phyloP scores from a whole-genome alignment of 345 rosid species.

The Tarenaya hassleriana region DNA sequence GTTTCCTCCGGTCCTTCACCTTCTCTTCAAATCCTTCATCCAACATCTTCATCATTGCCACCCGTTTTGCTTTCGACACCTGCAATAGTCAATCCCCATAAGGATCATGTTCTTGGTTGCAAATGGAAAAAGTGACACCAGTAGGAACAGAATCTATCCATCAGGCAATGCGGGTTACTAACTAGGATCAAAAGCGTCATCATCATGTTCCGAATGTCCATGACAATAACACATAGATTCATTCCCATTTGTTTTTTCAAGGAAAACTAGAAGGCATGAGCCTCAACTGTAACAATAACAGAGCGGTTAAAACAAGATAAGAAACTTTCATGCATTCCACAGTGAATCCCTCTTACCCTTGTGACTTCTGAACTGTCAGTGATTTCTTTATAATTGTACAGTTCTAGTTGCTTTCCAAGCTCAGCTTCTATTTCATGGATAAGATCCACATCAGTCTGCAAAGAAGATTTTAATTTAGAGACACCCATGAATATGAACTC shows the following conservation, averaged over 20 bases:
- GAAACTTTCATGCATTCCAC: constrained; percentile 4
- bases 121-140: not conserved
- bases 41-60: constrained; percentile 78
- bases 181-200: too few species aligned
- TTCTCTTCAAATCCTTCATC: constrained; percentile 88
- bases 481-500: constrained; percentile 7
- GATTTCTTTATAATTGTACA: constrained; percentile 60
- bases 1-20: constrained; percentile 59
- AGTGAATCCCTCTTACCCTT: constrained; percentile 39
- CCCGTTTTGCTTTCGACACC: constrained; percentile 86
- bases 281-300: constrained; percentile 3
- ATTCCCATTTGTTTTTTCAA: too few species aligned
- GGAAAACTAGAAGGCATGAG: constrained; percentile 10
- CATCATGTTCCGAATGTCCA: too few species aligned
- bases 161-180: not conserved
- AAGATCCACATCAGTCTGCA: constrained; percentile 73
- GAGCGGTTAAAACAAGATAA: not conserved
- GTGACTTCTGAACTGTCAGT: constrained; percentile 70
- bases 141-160: not conserved
- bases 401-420: constrained; percentile 57
- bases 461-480: constrained; percentile 18
- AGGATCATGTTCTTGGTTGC: constrained; percentile 2
- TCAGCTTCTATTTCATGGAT: constrained; percentile 72
- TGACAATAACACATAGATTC: too few species aligned
- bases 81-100: constrained; percentile 24